A percentile compares a stretch with the other conserved stretches of the same genome.
Conservation (phyloP, 2,329 filamentous ascomycete genomes). For the Claviceps africana region DNA sequence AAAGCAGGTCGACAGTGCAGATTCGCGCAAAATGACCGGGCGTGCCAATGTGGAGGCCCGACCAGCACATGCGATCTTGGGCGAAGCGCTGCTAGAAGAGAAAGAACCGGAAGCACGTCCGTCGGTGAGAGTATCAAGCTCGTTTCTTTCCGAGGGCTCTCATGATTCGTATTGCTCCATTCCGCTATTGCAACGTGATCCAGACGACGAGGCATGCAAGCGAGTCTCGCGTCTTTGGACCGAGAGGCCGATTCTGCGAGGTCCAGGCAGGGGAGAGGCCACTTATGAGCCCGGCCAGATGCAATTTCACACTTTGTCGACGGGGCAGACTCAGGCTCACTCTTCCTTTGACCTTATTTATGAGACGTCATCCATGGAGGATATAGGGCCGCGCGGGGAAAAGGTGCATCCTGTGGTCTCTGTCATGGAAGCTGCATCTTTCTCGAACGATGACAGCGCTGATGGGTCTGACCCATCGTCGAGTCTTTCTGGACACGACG, state of each 20-base stretch:
- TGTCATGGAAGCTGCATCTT: slow-evolving; percentile 25
- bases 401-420: slow-evolving; percentile 10
- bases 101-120: slow-evolving; percentile 12
- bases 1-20: neutral
- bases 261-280: slow-evolving; percentile 26
- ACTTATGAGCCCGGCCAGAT: slow-evolving; percentile 11
- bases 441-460: slow-evolving; percentile 37
- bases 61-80: slow-evolving; percentile 3
- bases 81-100: neutral
- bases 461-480: neutral
- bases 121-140: slow-evolving; percentile 24
- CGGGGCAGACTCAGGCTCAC: slow-evolving; percentile 20
- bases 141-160: slow-evolving; percentile 47
- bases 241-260: slow-evolving; percentile 39
- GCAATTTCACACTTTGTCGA: slow-evolving; percentile 4
- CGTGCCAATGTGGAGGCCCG: neutral
- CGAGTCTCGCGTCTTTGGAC: slow-evolving; percentile 26
- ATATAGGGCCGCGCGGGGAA: slow-evolving; percentile 24
- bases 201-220: slow-evolving; percentile 35
- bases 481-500: neutral
- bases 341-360: slow-evolving; percentile 40
- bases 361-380: slow-evolving; percentile 38
- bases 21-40: neutral
- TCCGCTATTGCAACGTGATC: slow-evolving; percentile 58
- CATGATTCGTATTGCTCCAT: slow-evolving; percentile 63